These are phyloP conservation scores for Trichoderma atroviride DNA, from an alignment of 2,329 filamentous ascomycete genomes.

Conservation along the genomic window DNA sequence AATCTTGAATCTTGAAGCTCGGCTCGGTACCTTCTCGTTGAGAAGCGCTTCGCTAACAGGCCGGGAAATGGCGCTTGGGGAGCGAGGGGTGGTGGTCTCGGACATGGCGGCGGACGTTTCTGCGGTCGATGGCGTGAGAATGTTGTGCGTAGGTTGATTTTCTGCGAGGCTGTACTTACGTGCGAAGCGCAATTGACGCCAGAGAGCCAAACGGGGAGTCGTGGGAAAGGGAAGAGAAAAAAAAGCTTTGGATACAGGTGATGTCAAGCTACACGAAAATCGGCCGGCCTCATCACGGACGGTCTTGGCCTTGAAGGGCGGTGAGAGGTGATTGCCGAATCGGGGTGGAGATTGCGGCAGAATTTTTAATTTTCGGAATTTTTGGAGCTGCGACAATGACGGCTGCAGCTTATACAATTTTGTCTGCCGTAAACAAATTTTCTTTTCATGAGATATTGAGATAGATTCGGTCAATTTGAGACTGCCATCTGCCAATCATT, in stretches of 20 bases:
- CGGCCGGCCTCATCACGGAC: conserved; percentile 41
- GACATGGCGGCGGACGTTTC: conserved; percentile 50
- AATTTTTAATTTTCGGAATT: conserved; percentile 47
- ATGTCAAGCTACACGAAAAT: conserved; percentile 45
- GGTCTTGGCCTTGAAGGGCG: conserved; percentile 45
- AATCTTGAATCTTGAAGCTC: neutral
- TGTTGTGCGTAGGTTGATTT: neutral
- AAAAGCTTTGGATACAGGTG: conserved; percentile 39
- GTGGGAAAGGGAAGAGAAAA: conserved; percentile 29
- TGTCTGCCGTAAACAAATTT: conserved; percentile 3
- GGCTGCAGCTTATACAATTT: conserved; percentile 8
- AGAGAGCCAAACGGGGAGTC: conserved; percentile 30
- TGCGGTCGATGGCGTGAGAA: conserved; percentile 3
- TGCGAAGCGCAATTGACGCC: conserved; percentile 30
- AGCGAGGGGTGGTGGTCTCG: conserved; percentile 53
- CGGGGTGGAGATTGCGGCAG: conserved; percentile 44
- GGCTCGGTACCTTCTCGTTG: conserved; percentile 86
- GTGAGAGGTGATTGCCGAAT: conserved; percentile 40
- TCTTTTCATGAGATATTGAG: conserved; percentile 1
- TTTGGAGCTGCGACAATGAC: conserved; percentile 37
- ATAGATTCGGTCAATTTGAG: neutral
- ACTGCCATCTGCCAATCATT: neutral
- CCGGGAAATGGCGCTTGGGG: conserved; percentile 69
- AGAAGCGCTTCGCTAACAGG: conserved; percentile 97
- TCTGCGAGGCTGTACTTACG: neutral